Evolutionary conservation across 1,284 basidiomycete species (phyloP).

Genomic region (Leccinum pachyderme): DNA sequence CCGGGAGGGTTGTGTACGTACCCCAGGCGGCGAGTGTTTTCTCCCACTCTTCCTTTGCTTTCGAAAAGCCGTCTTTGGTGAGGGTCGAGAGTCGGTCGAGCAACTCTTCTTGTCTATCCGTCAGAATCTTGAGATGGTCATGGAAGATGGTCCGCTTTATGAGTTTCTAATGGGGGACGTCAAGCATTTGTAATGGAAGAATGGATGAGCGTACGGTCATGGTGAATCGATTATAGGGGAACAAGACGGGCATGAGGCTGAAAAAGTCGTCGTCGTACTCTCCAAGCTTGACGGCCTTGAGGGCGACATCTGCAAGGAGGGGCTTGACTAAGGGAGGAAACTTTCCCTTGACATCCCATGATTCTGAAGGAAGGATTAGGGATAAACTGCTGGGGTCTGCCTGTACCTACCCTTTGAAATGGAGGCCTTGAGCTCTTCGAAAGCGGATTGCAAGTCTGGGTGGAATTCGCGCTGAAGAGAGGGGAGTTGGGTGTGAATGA

Average conservation of each 20-base stretch:
- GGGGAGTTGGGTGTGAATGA: neutral
- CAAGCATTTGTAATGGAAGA: slow-evolving; percentile 9
- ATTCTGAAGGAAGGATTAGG: slow-evolving; percentile 38
- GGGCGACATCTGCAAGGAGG: slow-evolving; percentile 65
- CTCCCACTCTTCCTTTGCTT: slow-evolving; percentile 74
- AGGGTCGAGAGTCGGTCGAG: slow-evolving; percentile 56
- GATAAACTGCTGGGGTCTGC: neutral
- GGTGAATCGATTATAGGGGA: slow-evolving; percentile 92
- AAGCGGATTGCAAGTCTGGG: slow-evolving; percentile 60
- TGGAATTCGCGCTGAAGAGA: slow-evolving; percentile 56
- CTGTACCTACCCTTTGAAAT: slow-evolving; percentile 51
- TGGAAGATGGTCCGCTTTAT: slow-evolving; percentile 76
- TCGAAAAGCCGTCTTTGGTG: slow-evolving; percentile 61
- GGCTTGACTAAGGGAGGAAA: slow-evolving; percentile 85
- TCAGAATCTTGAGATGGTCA: slow-evolving; percentile 63
- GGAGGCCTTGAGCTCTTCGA: slow-evolving; percentile 61
- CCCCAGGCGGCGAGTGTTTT: slow-evolving; percentile 64
- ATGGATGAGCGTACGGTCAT: slow-evolving; percentile 58
- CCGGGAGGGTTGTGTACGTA: slow-evolving; percentile 32
- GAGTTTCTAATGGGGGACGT: slow-evolving; percentile 56
- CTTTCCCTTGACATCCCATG: slow-evolving; percentile 78
- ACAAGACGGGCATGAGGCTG: slow-evolving; percentile 80
- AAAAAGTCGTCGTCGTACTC: slow-evolving; percentile 94
- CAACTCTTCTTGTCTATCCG: slow-evolving; percentile 61
- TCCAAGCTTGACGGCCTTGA: slow-evolving; percentile 77